phyloP scores from a whole-genome alignment of 495 filamentous ascomycete species.

The Pseudotulostoma volvatum region DNA sequence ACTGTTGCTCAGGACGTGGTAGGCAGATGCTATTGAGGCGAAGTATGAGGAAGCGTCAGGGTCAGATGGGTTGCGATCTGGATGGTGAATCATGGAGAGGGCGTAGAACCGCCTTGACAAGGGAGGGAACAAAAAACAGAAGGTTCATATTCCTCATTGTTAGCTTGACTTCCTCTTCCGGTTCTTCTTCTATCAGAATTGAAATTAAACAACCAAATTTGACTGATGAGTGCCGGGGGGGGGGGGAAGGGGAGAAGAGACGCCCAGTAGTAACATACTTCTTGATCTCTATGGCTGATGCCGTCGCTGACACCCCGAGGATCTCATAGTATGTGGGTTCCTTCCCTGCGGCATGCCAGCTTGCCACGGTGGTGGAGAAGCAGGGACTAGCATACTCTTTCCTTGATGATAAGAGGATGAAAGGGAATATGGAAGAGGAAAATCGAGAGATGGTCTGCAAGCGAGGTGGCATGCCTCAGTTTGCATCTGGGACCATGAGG shows the following conservation, averaged over 20 bases:
- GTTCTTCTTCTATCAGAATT: too few species aligned
- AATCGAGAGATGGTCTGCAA: constrained; percentile 10
- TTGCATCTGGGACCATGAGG: too few species aligned
- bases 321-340: constrained; percentile 61
- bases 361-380: constrained; percentile 2
- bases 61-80: constrained; percentile 72
- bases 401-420: too few species aligned
- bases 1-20: constrained; percentile 55
- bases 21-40: constrained; percentile 73
- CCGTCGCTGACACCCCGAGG: constrained; percentile 52
- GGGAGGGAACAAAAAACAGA: too few species aligned
- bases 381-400: too few species aligned
- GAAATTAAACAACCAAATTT: too few species aligned
- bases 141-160: too few species aligned
- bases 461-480: constrained; percentile 39
- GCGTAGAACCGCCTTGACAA: constrained; percentile 90
- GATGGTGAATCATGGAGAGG: constrained; percentile 86
- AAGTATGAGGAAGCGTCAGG: constrained; percentile 60
- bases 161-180: too few species aligned
- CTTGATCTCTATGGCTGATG: constrained; percentile 65
- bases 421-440: background rate
- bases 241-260: too few species aligned
- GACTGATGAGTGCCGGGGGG: too few species aligned
- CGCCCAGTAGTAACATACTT: too few species aligned
- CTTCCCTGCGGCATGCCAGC: constrained; percentile 18